A percentile compares a stretch with the other conserved stretches of the same genome.
Conservation (phyloP, 768 basidiomycete species). For the Mycena maculata region DNA sequence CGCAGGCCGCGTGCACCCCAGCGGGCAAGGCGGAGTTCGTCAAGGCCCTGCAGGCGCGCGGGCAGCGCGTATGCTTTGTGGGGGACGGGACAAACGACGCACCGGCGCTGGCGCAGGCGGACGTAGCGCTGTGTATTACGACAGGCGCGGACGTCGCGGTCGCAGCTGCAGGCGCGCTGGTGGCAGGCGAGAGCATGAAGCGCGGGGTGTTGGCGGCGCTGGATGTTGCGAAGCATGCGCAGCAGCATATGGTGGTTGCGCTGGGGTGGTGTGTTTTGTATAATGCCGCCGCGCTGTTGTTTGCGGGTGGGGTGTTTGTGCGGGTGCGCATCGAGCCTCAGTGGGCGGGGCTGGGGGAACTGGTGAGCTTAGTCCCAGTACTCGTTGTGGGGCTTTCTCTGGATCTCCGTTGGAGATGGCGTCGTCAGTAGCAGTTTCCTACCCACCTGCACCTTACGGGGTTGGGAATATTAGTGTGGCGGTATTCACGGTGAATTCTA, state of each 20-base stretch:
- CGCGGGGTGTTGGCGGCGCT: constrained; percentile 53
- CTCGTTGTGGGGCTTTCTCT: constrained; percentile 41
- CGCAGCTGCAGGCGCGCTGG: constrained; percentile 59
- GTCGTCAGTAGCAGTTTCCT: constrained; percentile 9
- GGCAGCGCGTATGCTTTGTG: constrained; percentile 52
- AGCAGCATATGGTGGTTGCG: constrained; percentile 47
- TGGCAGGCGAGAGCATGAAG: constrained; percentile 47
- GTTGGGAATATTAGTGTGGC: no score
- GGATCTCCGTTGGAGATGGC: constrained; percentile 26
- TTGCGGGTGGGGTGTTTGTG: constrained; percentile 63
- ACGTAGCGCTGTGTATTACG: constrained; percentile 56
- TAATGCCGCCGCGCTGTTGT: constrained; percentile 58
- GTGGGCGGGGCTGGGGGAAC: constrained; percentile 57
- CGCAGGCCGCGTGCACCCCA: constrained; percentile 58
- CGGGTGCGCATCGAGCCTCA: constrained; percentile 50
- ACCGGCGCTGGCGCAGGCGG: constrained; percentile 61
- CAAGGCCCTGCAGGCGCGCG: constrained; percentile 39
- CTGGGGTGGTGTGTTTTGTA: constrained; percentile 55
- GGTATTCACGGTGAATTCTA: no score
- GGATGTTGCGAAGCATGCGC: constrained; percentile 49
- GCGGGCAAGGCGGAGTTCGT: constrained; percentile 56
- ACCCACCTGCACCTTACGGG: no score
- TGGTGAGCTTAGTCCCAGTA: constrained; percentile 57
- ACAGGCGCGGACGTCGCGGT: constrained; percentile 53
- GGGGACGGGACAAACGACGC: constrained; percentile 69